phyloP scores from a whole-genome alignment of 106 monocot species.

The Acanthochlamys bracteata region DNA sequence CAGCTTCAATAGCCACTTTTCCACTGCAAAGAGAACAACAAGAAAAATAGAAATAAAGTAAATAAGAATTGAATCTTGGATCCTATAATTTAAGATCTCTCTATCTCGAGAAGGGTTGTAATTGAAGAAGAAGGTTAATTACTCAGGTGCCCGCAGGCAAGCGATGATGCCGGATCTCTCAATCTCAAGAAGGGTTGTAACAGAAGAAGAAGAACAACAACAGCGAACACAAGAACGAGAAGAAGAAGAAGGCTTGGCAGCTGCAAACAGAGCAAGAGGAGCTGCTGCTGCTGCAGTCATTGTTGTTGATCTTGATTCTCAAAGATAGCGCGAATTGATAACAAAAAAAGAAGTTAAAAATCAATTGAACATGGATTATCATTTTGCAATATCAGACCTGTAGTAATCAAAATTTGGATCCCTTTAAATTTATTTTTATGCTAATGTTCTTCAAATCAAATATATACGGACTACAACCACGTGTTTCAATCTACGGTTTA shows the following conservation, averaged over 20 bases:
- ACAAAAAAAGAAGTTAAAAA: too few species aligned
- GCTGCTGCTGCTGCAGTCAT: slow-evolving; percentile 1
- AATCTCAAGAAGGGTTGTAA: slow-evolving; percentile 33
- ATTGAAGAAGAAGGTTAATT: not conserved
- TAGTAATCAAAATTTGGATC: too few species aligned
- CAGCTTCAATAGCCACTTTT: slow-evolving; percentile 64
- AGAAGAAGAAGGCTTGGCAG: not conserved
- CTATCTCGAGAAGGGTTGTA: too few species aligned
- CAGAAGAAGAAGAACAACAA: slow-evolving; percentile 7
- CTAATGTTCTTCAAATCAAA: too few species aligned
- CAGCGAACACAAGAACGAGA: not conserved
- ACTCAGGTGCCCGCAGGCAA: slow-evolving; percentile 76
- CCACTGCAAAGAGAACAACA: slow-evolving; percentile 22
- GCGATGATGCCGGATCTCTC: slow-evolving; percentile 57
- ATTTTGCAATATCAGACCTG: too few species aligned
- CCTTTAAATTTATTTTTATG: too few species aligned
- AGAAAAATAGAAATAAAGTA: not conserved
- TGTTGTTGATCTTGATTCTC: too few species aligned
- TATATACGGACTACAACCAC: too few species aligned
- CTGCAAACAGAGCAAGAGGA: not conserved
- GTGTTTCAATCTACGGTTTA: too few species aligned
- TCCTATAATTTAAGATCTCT: not conserved
- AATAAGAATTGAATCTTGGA: not conserved
- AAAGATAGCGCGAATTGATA: too few species aligned
- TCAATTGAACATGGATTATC: too few species aligned